A percentile compares a stretch with the other conserved stretches of the same genome.
Evolutionary conservation across 208 protist species (phyloP).

Genomic region (Acanthamoeba castellanii): DNA sequence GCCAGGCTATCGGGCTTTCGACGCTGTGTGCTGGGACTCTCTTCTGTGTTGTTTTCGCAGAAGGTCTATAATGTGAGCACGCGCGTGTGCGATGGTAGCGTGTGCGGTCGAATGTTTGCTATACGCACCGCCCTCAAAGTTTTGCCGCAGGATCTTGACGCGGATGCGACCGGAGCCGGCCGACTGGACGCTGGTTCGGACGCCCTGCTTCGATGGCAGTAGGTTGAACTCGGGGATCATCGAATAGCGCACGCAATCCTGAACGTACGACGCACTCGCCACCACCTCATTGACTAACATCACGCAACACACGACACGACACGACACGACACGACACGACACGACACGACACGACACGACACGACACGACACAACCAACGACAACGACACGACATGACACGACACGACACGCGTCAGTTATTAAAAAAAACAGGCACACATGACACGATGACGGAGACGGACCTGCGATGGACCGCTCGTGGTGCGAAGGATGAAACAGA

Average conservation of each 20-base stretch:
- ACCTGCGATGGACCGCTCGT: conserved; percentile 18
- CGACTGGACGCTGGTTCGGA: neutral
- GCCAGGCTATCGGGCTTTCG: too few species aligned
- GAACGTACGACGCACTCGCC: neutral
- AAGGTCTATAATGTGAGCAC: neutral
- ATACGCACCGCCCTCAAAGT: neutral
- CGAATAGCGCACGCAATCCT: conserved; percentile 26
- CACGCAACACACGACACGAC: neutral
- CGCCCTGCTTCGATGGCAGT: neutral
- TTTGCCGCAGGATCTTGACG: neutral
- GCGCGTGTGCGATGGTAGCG: neutral
- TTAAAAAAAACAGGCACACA: neutral
- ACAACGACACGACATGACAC: too few species aligned
- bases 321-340: neutral
- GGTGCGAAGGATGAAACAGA: conserved; percentile 36
- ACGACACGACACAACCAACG: neutral
- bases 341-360: neutral
- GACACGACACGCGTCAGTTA: neutral
- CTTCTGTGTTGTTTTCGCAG: neutral
- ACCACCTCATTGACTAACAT: neutral
- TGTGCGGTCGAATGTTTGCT: too few species aligned
- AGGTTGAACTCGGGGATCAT: conserved; percentile 41
- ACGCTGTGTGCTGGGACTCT: neutral
- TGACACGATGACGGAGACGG: neutral
- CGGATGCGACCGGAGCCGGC: neutral